Evolutionary conservation across 1,284 basidiomycete species (phyloP).

Genomic region (Cutaneotrichosporon mucoides): DNA sequence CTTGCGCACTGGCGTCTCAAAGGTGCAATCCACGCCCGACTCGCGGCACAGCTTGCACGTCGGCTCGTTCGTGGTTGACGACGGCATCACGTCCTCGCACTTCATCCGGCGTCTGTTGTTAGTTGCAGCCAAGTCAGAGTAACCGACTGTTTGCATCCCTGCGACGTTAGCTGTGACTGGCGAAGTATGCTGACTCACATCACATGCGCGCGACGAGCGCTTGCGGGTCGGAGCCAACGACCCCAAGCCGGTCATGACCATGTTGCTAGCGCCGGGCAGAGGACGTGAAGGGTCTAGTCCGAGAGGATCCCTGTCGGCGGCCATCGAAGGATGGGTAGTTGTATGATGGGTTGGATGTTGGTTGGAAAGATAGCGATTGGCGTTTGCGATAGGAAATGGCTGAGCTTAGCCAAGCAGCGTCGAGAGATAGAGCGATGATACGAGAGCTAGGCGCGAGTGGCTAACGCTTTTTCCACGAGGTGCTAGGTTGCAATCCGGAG

Average conservation of each 20-base stretch:
- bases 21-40: constrained; percentile 22
- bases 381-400: too few relatives aligned
- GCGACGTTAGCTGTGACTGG: neutral
- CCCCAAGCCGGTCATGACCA: neutral
- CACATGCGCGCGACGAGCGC: constrained; percentile 26
- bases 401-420: too few relatives aligned
- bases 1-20: constrained; percentile 28
- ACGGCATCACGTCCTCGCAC: constrained; percentile 22
- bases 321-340: too few relatives aligned
- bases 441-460: too few relatives aligned
- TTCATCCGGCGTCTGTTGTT: constrained; percentile 27
- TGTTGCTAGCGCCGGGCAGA: neutral
- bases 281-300: constrained; percentile 2
- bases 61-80: constrained; percentile 7
- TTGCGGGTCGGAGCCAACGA: constrained; percentile 8
- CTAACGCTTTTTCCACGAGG: too few relatives aligned
- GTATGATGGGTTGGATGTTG: too few relatives aligned
- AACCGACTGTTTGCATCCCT: constrained; percentile 22
- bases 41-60: constrained; percentile 29
- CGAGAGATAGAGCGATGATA: too few relatives aligned
- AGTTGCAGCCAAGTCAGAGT: neutral
- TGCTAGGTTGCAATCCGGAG: too few relatives aligned
- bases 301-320: neutral
- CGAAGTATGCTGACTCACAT: constrained; percentile 17
- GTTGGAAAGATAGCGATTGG: too few relatives aligned